Conservation (phyloP, 805 yeast species). For the Metschnikowia corniflorae region DNA sequence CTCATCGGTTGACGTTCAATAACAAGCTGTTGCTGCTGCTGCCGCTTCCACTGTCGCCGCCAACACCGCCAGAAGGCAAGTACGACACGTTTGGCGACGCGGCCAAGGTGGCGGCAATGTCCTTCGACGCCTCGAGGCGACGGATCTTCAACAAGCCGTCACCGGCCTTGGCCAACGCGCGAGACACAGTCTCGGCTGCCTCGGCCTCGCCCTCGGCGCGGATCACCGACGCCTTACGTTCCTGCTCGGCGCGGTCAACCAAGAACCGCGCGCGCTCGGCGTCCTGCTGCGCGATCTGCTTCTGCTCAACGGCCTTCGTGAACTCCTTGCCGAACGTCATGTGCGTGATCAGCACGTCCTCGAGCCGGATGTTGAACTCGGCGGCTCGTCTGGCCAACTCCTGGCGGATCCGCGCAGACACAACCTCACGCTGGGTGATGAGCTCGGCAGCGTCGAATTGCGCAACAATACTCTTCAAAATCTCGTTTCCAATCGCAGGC, state of each 20-base stretch:
- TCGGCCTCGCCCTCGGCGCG: conserved; percentile 99
- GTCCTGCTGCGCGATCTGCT: conserved; percentile 98
- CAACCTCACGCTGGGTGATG: conserved; percentile 95
- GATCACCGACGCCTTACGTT: conserved; percentile 88
- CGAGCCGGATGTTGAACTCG: conserved; percentile 87
- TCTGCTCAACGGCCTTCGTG: conserved; percentile 97
- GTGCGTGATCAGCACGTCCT: conserved; percentile 96
- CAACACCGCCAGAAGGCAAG: conserved; percentile 58
- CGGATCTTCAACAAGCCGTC: conserved; percentile 92
- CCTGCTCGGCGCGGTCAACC: conserved; percentile 94
- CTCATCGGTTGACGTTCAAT: conserved; percentile 65
- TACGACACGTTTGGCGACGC: conserved; percentile 82
- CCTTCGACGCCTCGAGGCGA: conserved; percentile 95
- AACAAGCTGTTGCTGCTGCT: conserved; percentile 52
- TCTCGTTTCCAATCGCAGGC: conserved; percentile 91
- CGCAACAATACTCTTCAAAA: conserved; percentile 83
- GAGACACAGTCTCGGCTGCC: conserved; percentile 92
- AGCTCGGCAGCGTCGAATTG: conserved; percentile 95
- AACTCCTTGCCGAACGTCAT: conserved; percentile 96
- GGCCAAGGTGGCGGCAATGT: conserved; percentile 86
- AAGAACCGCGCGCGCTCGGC: conserved; percentile 91
- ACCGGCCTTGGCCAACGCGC: conserved; percentile 90
- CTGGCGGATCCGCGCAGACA: conserved; percentile 80
- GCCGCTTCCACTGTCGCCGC: conserved; percentile 34
- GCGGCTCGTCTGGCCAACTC: conserved; percentile 79